Conservation (phyloP, 768 basidiomycete species). For the Chalciporus piperatus region DNA sequence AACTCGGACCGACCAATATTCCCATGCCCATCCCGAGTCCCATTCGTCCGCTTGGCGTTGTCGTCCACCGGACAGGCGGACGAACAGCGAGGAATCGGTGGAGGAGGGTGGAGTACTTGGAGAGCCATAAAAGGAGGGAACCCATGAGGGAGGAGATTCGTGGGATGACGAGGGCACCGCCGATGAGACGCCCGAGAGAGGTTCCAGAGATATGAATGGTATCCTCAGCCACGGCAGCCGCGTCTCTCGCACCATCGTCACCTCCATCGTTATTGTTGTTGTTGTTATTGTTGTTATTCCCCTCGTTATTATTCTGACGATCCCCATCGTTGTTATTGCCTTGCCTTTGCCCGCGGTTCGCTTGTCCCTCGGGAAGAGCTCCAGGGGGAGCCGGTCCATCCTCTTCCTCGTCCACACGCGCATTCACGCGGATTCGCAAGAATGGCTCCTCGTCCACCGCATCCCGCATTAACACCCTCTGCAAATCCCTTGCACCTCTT, state of each 20-base stretch:
- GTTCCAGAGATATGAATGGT: slow-evolving; percentile 55
- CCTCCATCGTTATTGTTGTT: slow-evolving; percentile 12
- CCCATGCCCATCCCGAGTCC: slow-evolving; percentile 2
- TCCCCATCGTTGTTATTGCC: slow-evolving; percentile 9
- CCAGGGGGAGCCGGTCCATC: slow-evolving; percentile 11
- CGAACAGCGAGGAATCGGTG: slow-evolving; percentile 26
- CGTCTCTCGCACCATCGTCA: slow-evolving; percentile 29
- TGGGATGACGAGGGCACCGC: slow-evolving; percentile 68
- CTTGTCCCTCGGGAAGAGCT: slow-evolving; percentile 9
- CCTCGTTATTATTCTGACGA: not conserved
- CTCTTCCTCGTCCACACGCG: slow-evolving; percentile 32
- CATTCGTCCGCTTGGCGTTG: slow-evolving; percentile 2
- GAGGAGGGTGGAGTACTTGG: slow-evolving; percentile 34
- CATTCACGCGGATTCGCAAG: slow-evolving; percentile 29
- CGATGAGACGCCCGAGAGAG: slow-evolving; percentile 63
- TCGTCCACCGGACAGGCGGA: slow-evolving; percentile 16
- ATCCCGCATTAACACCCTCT: slow-evolving; percentile 21
- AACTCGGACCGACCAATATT: slow-evolving; percentile 7
- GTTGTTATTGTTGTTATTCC: slow-evolving; percentile 7
- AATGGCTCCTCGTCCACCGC: slow-evolving; percentile 29
- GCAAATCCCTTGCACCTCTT: slow-evolving; percentile 18
- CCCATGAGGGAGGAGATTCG: slow-evolving; percentile 68
- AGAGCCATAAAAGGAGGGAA: slow-evolving; percentile 50
- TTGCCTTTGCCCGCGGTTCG: slow-evolving; percentile 11
- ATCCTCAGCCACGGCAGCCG: slow-evolving; percentile 50